Conservation (phyloP, 2,329 filamentous ascomycete genomes). For the Stagonosporopsis cucurbitacearum region DNA sequence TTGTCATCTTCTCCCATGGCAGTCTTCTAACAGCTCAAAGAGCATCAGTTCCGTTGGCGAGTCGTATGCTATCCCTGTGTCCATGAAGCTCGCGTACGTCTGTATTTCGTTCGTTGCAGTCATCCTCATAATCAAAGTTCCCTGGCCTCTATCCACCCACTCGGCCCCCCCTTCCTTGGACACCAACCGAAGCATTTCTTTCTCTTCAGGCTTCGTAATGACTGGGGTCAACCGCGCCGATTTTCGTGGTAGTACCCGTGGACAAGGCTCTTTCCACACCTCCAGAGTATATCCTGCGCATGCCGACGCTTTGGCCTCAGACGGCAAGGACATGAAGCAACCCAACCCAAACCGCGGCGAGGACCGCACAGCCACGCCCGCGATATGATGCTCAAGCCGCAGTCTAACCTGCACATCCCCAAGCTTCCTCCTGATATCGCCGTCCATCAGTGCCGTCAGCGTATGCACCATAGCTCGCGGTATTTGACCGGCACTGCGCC, state of each 20-base stretch:
- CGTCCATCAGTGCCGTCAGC: slow-evolving; percentile 25
- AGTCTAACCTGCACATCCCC: slow-evolving; percentile 25
- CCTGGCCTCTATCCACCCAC: slow-evolving; percentile 5
- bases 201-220: slow-evolving; percentile 10
- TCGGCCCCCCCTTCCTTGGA: not conserved
- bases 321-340: slow-evolving; percentile 12
- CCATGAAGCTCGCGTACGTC: slow-evolving; percentile 9
- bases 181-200: not conserved
- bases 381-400: slow-evolving; percentile 20
- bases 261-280: slow-evolving; percentile 18
- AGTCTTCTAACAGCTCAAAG: slow-evolving; percentile 14
- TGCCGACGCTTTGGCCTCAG: not conserved
- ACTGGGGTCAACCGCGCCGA: slow-evolving; percentile 15
- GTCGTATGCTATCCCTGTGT: slow-evolving; percentile 10
- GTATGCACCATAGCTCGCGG: slow-evolving; percentile 28
- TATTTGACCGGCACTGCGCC: slow-evolving; percentile 25
- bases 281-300: slow-evolving; percentile 14
- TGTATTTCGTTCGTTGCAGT: not conserved
- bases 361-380: slow-evolving; percentile 12
- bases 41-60: slow-evolving; percentile 17
- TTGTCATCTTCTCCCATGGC: slow-evolving; percentile 8
- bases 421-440: slow-evolving; percentile 16
- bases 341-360: slow-evolving; percentile 24
- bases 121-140: slow-evolving; percentile 9
- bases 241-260: slow-evolving; percentile 8